phyloP scores from a whole-genome alignment of 1,139 yeast genomes.

The Kodamaea derodonti region DNA sequence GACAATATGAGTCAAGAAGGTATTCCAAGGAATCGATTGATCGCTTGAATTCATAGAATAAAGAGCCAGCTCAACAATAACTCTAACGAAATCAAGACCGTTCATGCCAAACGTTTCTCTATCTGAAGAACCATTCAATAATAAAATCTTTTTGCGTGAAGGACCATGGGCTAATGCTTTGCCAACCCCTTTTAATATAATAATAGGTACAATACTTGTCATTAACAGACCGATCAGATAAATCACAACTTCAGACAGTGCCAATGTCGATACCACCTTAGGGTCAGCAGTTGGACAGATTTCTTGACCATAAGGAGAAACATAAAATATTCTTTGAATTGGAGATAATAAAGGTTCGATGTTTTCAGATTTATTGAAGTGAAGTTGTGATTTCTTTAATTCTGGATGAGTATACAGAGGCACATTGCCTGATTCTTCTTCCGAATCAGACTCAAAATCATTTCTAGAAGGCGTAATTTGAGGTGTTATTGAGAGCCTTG shows the following conservation, averaged over 20 bases:
- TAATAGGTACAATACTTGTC: conserved; percentile 80
- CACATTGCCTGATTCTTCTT: conserved; percentile 52
- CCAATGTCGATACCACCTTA: conserved; percentile 53
- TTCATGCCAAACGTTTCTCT: conserved; percentile 71
- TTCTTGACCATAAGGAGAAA: conserved; percentile 87
- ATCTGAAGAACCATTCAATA: conserved; percentile 70
- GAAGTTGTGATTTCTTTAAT: conserved; percentile 66
- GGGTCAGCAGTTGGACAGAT: conserved; percentile 74
- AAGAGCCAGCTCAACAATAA: conserved; percentile 48
- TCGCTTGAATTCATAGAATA: conserved; percentile 27
- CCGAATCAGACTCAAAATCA: conserved; percentile 18
- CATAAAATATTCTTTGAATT: conserved; percentile 68
- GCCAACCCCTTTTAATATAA: conserved; percentile 72
- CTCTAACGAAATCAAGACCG: conserved; percentile 55
- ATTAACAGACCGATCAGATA: conserved; percentile 85
- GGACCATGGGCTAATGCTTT: conserved; percentile 39
- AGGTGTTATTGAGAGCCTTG: too few species aligned
- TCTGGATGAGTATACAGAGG: conserved; percentile 83
- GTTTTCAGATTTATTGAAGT: conserved; percentile 55
- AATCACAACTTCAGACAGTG: conserved; percentile 53
- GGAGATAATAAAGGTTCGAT: conserved; percentile 70
- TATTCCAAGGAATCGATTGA: conserved; percentile 26
- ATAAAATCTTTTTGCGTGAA: conserved; percentile 45
- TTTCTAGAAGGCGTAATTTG: too few species aligned
- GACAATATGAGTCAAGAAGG: conserved; percentile 55